Percentiles rank a stretch among this genome's conserved stretches.
These are phyloP conservation scores for Penicillium tannophilum DNA, from an alignment of 495 filamentous ascomycete species.

Conservation along the genomic window DNA sequence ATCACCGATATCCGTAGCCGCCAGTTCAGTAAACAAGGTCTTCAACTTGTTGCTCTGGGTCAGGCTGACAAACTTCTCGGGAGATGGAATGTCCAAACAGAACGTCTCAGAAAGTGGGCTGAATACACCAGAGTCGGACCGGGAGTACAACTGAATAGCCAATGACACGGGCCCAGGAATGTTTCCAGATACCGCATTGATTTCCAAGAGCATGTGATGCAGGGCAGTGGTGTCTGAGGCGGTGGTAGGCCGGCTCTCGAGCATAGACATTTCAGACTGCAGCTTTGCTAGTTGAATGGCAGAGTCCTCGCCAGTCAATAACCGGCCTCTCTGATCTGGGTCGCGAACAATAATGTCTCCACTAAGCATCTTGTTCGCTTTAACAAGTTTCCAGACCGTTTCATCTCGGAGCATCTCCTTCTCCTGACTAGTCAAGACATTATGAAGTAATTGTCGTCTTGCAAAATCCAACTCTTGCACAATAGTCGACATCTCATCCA, in stretches of 20 bases:
- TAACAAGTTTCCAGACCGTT: conserved; percentile 93
- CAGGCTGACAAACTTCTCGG: conserved; percentile 62
- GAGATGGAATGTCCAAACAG: conserved; percentile 73
- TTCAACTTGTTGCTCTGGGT: conserved; percentile 67
- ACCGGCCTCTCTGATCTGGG: conserved; percentile 75
- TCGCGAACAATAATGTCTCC: conserved; percentile 93
- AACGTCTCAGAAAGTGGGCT: conserved; percentile 81
- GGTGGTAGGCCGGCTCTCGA: conserved; percentile 72
- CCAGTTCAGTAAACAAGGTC: conserved; percentile 85
- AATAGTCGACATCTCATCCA: conserved; percentile 79
- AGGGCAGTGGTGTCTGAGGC: conserved; percentile 69
- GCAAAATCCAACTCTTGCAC: conserved; percentile 79
- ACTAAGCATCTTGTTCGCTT: conserved; percentile 88
- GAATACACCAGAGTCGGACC: conserved; percentile 59
- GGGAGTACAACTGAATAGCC: conserved; percentile 76
- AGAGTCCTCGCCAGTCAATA: conserved; percentile 90
- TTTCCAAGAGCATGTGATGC: conserved; percentile 83
- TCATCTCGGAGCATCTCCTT: conserved; percentile 73
- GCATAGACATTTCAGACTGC: conserved; percentile 93
- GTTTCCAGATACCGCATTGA: conserved; percentile 76
- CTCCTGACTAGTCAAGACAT: conserved; percentile 86
- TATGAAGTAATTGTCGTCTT: conserved; percentile 86
- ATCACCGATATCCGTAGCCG: conserved; percentile 81
- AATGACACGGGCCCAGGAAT: conserved; percentile 72
- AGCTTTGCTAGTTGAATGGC: conserved; percentile 87